Percentiles rank a stretch among this genome's conserved stretches.
Conservation (phyloP, 2,329 filamentous ascomycete genomes). For the Fusarium tupiense region DNA sequence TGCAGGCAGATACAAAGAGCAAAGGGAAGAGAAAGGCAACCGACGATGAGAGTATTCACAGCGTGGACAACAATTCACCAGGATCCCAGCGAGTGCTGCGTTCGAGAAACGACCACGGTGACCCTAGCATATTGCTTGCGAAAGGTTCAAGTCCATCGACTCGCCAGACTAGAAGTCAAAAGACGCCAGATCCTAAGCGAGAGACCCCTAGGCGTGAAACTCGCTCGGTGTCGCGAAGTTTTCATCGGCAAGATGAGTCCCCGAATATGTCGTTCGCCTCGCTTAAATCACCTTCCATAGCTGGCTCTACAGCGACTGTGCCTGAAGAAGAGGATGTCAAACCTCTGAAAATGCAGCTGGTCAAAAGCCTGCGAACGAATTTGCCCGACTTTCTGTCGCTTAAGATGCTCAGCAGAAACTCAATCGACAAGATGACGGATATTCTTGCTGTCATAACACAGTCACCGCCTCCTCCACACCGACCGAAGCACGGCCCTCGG, state of each 20-base stretch:
- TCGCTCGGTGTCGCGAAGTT: constrained; percentile 36
- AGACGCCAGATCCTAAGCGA: constrained; percentile 35
- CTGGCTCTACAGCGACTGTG: constrained; percentile 33
- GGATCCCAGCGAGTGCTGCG: constrained; percentile 43
- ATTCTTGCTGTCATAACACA: constrained; percentile 65
- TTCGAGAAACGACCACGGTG: constrained; percentile 36
- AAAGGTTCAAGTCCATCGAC: constrained; percentile 37
- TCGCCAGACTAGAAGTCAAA: constrained; percentile 35
- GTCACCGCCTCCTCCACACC: constrained; percentile 59
- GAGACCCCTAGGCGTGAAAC: constrained; percentile 39
- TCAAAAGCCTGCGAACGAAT: constrained; percentile 57
- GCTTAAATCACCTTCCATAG: constrained; percentile 44
- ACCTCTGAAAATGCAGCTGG: constrained; percentile 57
- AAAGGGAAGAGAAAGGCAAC: constrained; percentile 31
- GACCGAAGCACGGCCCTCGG: constrained; percentile 66
- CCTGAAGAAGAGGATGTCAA: constrained; percentile 44
- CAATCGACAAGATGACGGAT: constrained; percentile 61
- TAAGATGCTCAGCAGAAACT: constrained; percentile 60
- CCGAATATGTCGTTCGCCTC: constrained; percentile 36
- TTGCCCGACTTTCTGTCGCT: constrained; percentile 64
- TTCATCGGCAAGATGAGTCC: constrained; percentile 30
- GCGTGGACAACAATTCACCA: constrained; percentile 33
- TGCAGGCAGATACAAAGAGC: constrained; percentile 31
- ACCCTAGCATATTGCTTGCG: constrained; percentile 41
- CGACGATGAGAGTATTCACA: constrained; percentile 24